phyloP scores from a whole-genome alignment of 768 basidiomycete species.

The Russula griseocarnosa region DNA sequence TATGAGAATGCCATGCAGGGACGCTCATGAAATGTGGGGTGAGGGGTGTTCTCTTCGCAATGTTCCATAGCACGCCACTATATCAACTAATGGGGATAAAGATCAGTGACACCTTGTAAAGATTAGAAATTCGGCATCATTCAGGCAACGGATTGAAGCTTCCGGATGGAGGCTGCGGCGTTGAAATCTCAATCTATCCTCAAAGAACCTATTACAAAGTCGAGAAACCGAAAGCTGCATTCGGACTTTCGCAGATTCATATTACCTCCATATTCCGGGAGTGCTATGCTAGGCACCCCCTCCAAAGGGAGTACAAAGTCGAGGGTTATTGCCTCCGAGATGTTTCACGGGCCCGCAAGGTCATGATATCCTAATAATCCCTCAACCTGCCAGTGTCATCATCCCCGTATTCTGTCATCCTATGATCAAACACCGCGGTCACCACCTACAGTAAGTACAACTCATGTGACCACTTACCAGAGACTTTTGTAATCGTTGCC shows the following conservation, averaged over 20 bases:
- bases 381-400: slow-evolving; percentile 63
- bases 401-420: slow-evolving; percentile 66
- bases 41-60: slow-evolving; percentile 81
- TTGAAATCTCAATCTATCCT: slow-evolving; percentile 51
- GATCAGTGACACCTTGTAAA: slow-evolving; percentile 91
- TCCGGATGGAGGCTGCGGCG: slow-evolving; percentile 48
- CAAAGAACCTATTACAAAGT: slow-evolving; percentile 66
- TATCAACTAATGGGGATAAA: slow-evolving; percentile 90
- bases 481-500: slow-evolving; percentile 69
- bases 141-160: slow-evolving; percentile 73
- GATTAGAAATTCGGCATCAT: slow-evolving; percentile 73
- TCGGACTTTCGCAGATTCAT: slow-evolving; percentile 79
- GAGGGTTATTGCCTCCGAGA: neutral
- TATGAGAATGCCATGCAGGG: slow-evolving; percentile 42
- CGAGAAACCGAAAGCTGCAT: slow-evolving; percentile 9
- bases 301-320: slow-evolving; percentile 2
- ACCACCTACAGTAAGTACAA: slow-evolving; percentile 38
- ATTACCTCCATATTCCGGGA: slow-evolving; percentile 63
- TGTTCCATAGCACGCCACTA: slow-evolving; percentile 51
- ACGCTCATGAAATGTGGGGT: slow-evolving; percentile 48
- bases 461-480: slow-evolving; percentile 43
- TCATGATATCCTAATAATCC: slow-evolving; percentile 73
- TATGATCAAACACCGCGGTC: slow-evolving; percentile 63
- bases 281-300: neutral
- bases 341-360: slow-evolving; percentile 42